Evolutionary conservation across 2,329 filamentous ascomycete species (phyloP).

Genomic region (Albophoma yamanashiensis): DNA sequence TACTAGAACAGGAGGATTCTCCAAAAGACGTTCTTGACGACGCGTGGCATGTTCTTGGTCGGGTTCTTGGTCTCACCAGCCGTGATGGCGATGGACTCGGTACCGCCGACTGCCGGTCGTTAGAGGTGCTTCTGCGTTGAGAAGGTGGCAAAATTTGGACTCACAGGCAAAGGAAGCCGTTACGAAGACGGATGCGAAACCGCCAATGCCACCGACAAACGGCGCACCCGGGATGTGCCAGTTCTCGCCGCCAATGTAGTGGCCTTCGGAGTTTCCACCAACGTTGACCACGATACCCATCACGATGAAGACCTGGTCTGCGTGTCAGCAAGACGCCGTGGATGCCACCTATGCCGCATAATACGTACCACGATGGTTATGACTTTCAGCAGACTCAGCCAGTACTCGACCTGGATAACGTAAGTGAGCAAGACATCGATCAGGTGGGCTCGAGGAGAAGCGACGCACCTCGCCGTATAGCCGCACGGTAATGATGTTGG

Average conservation of each 20-base stretch:
- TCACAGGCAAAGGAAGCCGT: slow-evolving; percentile 41
- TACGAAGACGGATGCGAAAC: slow-evolving; percentile 52
- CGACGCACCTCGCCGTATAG: slow-evolving; percentile 22
- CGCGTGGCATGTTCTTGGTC: slow-evolving; percentile 46
- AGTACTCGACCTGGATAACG: slow-evolving; percentile 37
- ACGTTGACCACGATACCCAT: slow-evolving; percentile 43
- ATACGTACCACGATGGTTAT: slow-evolving; percentile 33
- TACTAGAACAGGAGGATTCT: slow-evolving; percentile 44
- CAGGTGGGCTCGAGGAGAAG: background rate
- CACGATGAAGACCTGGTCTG: slow-evolving; percentile 42
- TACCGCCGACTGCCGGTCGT: slow-evolving; percentile 29
- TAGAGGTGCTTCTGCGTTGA: background rate
- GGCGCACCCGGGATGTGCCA: slow-evolving; percentile 51
- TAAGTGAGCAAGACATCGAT: background rate
- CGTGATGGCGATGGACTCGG: slow-evolving; percentile 55
- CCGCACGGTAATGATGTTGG: slow-evolving; percentile 22
- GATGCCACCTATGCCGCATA: too few relatives aligned
- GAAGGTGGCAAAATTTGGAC: background rate
- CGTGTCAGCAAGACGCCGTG: background rate
- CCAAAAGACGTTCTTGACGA: slow-evolving; percentile 57
- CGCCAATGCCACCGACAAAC: slow-evolving; percentile 54
- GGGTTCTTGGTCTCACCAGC: slow-evolving; percentile 57
- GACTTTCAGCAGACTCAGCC: slow-evolving; percentile 44
- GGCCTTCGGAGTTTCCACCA: slow-evolving; percentile 40
- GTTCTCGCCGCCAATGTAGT: slow-evolving; percentile 47